Evolutionary conservation across 2,329 filamentous ascomycete species (phyloP).

Genomic region (Aspergillus thermomutatus): DNA sequence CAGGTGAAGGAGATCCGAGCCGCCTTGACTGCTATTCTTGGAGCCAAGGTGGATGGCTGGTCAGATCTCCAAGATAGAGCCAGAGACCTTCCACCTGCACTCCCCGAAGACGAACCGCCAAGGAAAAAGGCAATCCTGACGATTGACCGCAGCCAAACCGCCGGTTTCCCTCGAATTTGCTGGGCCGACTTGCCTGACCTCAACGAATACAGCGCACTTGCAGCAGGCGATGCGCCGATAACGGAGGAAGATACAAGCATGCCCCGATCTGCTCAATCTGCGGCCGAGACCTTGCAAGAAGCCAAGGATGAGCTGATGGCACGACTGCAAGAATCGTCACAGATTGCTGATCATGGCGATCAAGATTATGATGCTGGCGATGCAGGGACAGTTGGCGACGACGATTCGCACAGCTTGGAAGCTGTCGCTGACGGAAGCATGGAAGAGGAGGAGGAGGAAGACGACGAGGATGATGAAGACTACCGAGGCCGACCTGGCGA

Average conservation of each 20-base stretch:
- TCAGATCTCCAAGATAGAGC: conserved; percentile 40
- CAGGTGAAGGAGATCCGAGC: conserved; percentile 44
- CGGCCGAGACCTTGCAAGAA: conserved; percentile 49
- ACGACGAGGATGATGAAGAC: conserved; percentile 52
- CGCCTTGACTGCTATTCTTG: conserved; percentile 42
- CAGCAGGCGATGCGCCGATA: conserved; percentile 36
- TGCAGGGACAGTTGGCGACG: conserved; percentile 41
- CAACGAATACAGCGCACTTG: conserved; percentile 38
- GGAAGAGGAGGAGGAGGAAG: conserved; percentile 53
- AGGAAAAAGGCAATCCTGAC: conserved; percentile 42
- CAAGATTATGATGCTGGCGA: conserved; percentile 41
- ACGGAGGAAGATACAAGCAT: conserved; percentile 46
- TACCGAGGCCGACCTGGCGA: conserved; percentile 51
- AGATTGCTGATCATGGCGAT: conserved; percentile 38
- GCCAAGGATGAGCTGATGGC: conserved; percentile 52
- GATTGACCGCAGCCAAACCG: conserved; percentile 39
- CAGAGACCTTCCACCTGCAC: conserved; percentile 33
- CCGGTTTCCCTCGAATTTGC: conserved; percentile 39
- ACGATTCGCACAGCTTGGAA: conserved; percentile 41
- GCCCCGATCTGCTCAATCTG: conserved; percentile 46
- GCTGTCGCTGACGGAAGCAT: conserved; percentile 43
- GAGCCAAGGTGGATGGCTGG: conserved; percentile 45
- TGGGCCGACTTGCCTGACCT: conserved; percentile 46
- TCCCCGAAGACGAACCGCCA: conserved; percentile 34
- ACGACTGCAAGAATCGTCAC: conserved; percentile 45